Base-by-base conservation (phyloP, 75 land plant genomes). In the Pinus albicaulis region DNA sequence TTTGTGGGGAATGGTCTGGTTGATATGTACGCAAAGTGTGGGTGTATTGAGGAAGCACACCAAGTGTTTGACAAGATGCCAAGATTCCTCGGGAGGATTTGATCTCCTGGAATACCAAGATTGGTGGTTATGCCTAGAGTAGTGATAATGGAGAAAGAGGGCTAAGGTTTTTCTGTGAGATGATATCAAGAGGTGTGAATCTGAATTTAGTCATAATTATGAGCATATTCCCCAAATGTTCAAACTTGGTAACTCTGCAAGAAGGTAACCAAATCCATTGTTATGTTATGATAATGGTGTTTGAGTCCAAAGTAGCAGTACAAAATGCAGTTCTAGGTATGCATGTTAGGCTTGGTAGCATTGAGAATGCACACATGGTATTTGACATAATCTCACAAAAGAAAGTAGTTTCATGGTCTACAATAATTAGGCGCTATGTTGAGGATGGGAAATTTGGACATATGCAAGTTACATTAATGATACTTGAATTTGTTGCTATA, bases 331-430 rank as follows among this genome's bases (percentile, higher is more conserved):
- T 80, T 22, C 82, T 90, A 80, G 89, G 84, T 75, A 87, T 87
- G 89, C 87, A 90, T 82, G 86, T 85, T 14, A 90, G 87, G 78
- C 82, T 86, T 74, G 89, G 89, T 3, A 80, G 77, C 28, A 75
- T 90, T 38, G 72, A 80, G 73, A 80, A 83, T 74, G 80, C 84
- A 34, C 52, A 83, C 62, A 72, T 61, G 66, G 13, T 88, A 11
- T 60, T 84, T 52, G 83, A 86, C 4, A 25, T 48, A 38, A 71
- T 84, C 60, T n/a, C 1, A 2, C 36, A 52, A 7, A 61, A 88
- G 5, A 28, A 80, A 4, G 57, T 81, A 13, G 68, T 85, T 12
- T 79, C 86, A 31, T 91, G 92, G 92, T 88, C 88, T 59, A 74
- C 76, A 38, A 13, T 90, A 60, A 82, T 90, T 56, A 82, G 83